Conservation (phyloP, 2,329 filamentous ascomycete species). For the Bipolaris zeicola region DNA sequence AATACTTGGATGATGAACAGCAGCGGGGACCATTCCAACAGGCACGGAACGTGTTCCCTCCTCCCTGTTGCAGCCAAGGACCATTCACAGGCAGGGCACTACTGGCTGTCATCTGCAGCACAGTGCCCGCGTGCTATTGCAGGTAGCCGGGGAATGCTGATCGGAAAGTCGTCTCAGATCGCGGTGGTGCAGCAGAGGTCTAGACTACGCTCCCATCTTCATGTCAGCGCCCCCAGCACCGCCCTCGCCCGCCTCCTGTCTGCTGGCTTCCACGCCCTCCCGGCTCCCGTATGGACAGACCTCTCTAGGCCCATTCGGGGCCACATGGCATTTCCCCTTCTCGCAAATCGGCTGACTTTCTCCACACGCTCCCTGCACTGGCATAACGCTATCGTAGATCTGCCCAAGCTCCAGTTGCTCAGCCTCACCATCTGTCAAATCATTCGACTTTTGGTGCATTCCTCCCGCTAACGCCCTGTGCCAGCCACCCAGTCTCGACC, state of each 20-base stretch:
- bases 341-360: slow-evolving; percentile 7
- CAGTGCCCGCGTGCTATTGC: slow-evolving; percentile 4
- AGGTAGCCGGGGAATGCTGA: slow-evolving; percentile 4
- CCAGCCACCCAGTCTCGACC: neutral
- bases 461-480: neutral
- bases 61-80: slow-evolving; percentile 7
- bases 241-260: neutral
- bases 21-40: neutral
- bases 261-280: slow-evolving; percentile 8
- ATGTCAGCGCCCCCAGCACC: slow-evolving; percentile 5
- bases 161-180: slow-evolving; percentile 11
- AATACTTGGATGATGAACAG: too few species aligned
- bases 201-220: slow-evolving; percentile 1
- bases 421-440: neutral
- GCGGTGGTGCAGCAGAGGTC: slow-evolving; percentile 2
- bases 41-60: neutral
- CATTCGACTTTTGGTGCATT: neutral
- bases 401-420: slow-evolving; percentile 1
- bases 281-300: neutral
- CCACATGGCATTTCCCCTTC: neutral
- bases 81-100: neutral
- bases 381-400: slow-evolving; percentile 8
- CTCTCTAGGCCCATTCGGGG: neutral
- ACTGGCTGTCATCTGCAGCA: slow-evolving; percentile 3
- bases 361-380: slow-evolving; percentile 2